Percentiles rank a stretch among this genome's conserved stretches.
phyloP scores from a whole-genome alignment of 192 early-diverging fungal species.

The Phlyctochytrium bullatum region DNA sequence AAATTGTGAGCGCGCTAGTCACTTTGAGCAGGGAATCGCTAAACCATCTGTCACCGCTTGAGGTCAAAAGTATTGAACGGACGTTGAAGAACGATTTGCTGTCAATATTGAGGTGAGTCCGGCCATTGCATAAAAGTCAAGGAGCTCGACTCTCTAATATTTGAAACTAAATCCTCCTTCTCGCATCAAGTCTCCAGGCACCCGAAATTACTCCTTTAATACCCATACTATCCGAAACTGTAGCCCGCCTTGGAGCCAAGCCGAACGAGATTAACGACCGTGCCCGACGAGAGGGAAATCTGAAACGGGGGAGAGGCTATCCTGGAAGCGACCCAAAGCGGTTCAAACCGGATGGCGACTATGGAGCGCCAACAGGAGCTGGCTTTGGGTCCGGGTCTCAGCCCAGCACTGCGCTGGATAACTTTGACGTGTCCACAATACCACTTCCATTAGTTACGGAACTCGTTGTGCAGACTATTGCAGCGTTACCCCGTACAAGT shows the following conservation, averaged over 20 bases:
- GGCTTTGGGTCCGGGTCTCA: no score
- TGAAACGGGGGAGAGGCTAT: neutral
- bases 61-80: constrained; percentile 33
- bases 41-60: constrained; percentile 11
- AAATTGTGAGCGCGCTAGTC: constrained; percentile 25
- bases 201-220: constrained; percentile 19
- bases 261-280: constrained; percentile 35
- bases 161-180: constrained; percentile 4
- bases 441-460: constrained; percentile 28
- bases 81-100: constrained; percentile 42
- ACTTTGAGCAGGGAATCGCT: constrained; percentile 15
- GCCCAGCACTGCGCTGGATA: neutral
- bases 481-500: neutral
- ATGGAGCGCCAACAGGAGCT: neutral
- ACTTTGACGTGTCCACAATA: constrained; percentile 26
- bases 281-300: neutral
- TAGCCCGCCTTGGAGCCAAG: constrained; percentile 37
- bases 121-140: neutral
- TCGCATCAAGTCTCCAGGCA: constrained; percentile 10
- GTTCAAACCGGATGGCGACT: neutral
- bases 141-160: neutral
- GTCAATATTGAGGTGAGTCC: constrained; percentile 25
- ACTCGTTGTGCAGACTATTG: constrained; percentile 27
- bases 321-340: neutral
- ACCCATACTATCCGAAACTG: constrained; percentile 27